These are phyloP conservation scores for Hypoxylon sp. DNA, from an alignment of 2,329 filamentous ascomycete genomes.

Conservation along the genomic window DNA sequence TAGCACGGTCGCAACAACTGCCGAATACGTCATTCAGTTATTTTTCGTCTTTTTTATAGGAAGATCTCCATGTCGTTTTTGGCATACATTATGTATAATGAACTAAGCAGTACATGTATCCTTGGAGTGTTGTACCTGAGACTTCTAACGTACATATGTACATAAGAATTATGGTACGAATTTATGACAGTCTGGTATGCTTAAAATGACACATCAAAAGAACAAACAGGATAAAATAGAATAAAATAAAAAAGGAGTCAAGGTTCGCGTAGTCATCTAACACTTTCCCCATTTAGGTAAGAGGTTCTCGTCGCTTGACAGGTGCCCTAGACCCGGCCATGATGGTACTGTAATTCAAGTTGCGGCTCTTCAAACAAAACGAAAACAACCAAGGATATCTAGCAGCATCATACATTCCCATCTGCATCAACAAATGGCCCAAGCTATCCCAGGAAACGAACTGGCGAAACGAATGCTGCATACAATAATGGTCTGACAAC, in stretches of 20 bases:
- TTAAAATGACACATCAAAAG: slow-evolving; percentile 13
- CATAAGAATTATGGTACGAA: neutral
- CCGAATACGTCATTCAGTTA: slow-evolving; percentile 21
- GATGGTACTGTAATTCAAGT: slow-evolving; percentile 5
- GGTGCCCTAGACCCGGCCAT: neutral
- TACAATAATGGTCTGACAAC: neutral
- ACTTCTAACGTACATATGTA: neutral
- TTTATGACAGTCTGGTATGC: neutral
- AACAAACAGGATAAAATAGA: no score
- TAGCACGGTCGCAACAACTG: slow-evolving; percentile 5
- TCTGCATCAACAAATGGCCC: neutral
- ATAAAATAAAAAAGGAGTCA: neutral
- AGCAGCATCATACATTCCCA: neutral
- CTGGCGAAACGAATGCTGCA: neutral
- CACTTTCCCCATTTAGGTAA: slow-evolving; percentile 20
- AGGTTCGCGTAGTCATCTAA: neutral
- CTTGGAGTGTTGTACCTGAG: no score
- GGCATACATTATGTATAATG: neutral
- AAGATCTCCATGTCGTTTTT: neutral
- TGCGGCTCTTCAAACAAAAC: slow-evolving; percentile 19
- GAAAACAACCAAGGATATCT: slow-evolving; percentile 9
- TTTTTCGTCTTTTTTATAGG: neutral
- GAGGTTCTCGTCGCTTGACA: slow-evolving; percentile 1
- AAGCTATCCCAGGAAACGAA: neutral
- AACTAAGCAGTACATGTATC: neutral